Evolutionary conservation across 768 basidiomycete genomes (phyloP).

Genomic region (Rhodotorula diobovata): DNA sequence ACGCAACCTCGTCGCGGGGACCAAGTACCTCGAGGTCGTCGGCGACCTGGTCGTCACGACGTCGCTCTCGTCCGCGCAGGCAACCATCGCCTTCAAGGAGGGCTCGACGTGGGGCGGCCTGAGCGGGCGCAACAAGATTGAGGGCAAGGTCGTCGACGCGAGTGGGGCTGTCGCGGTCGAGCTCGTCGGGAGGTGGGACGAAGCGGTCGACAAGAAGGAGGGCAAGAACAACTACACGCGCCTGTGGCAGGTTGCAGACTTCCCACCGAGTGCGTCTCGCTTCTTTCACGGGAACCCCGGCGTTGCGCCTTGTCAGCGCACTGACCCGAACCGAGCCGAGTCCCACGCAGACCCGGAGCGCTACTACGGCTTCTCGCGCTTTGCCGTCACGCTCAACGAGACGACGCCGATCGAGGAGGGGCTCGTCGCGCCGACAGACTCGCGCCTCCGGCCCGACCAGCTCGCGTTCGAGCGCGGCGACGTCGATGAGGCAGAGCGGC

Average conservation of each 20-base stretch:
- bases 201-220: constrained; percentile 57
- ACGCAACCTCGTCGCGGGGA: constrained; percentile 41
- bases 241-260: constrained; percentile 52
- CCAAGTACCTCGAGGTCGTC: constrained; percentile 42
- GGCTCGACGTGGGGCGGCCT: constrained; percentile 73
- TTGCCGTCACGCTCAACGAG: constrained; percentile 83
- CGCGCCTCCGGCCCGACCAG: constrained; percentile 85
- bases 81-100: constrained; percentile 86
- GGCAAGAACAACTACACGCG: constrained; percentile 59
- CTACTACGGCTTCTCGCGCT: constrained; percentile 91
- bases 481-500: constrained; percentile 72
- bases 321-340: background rate
- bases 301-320: background rate
- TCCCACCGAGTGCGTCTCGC: constrained; percentile 41
- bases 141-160: constrained; percentile 69
- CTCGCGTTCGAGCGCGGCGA: constrained; percentile 86
- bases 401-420: constrained; percentile 43
- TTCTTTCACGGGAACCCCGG: background rate
- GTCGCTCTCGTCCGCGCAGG: constrained; percentile 66
- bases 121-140: constrained; percentile 78
- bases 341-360: constrained; percentile 51
- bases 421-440: constrained; percentile 77
- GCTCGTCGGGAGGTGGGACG: constrained; percentile 91
- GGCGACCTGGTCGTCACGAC: constrained; percentile 38
- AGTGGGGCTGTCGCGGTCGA: constrained; percentile 68